Conservation (phyloP, 768 basidiomycete genomes). For the Amanita subjunquillea region DNA sequence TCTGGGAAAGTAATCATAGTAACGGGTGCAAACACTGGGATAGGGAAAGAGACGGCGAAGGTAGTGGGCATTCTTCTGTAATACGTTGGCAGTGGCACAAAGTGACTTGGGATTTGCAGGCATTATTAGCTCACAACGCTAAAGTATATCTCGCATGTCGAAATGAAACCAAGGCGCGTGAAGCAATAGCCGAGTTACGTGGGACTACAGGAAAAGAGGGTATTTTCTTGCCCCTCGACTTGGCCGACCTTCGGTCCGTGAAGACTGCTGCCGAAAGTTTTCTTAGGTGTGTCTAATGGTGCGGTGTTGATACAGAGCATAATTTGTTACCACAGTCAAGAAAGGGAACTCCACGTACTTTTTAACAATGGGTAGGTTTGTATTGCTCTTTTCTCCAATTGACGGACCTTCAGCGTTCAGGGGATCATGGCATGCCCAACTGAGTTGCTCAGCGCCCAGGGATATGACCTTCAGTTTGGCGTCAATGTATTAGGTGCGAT, state of each 20-base stretch:
- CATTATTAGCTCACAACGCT: conserved; percentile 31
- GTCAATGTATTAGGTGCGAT: conserved; percentile 29
- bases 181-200: conserved; percentile 29
- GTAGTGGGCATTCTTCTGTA: conserved; percentile 8
- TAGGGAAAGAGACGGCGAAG: conserved; percentile 39
- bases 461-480: conserved; percentile 43
- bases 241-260: conserved; percentile 31
- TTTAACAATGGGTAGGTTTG: conserved; percentile 36
- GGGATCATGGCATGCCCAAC: conserved; percentile 34
- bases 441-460: conserved; percentile 26
- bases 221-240: conserved; percentile 32
- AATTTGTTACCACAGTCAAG: conserved; percentile 20
- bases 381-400: not conserved
- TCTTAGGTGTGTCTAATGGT: conserved; percentile 13
- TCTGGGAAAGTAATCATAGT: conserved; percentile 33
- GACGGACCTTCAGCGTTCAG: conserved; percentile 11
- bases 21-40: conserved; percentile 36
- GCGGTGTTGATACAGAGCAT: not conserved
- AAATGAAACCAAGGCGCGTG: conserved; percentile 23
- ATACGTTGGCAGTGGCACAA: not conserved
- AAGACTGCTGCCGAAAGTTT: conserved; percentile 32
- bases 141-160: conserved; percentile 44
- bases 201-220: conserved; percentile 31
- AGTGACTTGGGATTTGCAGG: conserved; percentile 14
- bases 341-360: conserved; percentile 33